Evolutionary conservation across 2,329 filamentous ascomycete species (phyloP).

Genomic region (Apiospora sp.): DNA sequence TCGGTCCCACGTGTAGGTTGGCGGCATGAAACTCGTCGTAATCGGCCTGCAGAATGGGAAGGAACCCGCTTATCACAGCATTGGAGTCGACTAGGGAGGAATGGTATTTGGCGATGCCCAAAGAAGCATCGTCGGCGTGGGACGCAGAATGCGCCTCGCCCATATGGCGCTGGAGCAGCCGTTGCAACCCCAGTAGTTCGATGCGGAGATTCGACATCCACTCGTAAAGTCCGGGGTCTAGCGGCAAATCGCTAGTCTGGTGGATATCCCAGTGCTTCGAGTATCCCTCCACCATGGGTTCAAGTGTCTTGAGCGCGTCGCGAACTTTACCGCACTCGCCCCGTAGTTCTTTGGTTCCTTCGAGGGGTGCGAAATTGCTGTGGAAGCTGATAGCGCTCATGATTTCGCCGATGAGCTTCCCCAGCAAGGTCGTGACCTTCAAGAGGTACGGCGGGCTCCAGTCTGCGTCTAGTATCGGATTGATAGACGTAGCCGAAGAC

Average conservation of each 20-base stretch:
- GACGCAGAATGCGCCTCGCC: not conserved
- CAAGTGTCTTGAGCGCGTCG: slow-evolving; percentile 31
- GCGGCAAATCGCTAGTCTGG: slow-evolving; percentile 28
- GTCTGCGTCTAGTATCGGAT: slow-evolving; percentile 25
- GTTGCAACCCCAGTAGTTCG: slow-evolving; percentile 31
- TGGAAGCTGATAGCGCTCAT: slow-evolving; percentile 13
- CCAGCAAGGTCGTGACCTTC: slow-evolving; percentile 25
- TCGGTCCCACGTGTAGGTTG: slow-evolving; percentile 10
- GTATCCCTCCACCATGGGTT: slow-evolving; percentile 34
- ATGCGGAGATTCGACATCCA: slow-evolving; percentile 34
- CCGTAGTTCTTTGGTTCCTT: slow-evolving; percentile 19
- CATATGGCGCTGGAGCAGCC: slow-evolving; percentile 25
- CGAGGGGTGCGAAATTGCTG: not conserved
- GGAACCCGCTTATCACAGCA: slow-evolving; percentile 33
- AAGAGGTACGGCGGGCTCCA: slow-evolving; percentile 26
- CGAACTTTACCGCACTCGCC: slow-evolving; percentile 28
- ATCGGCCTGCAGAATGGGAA: slow-evolving; percentile 35
- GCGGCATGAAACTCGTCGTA: slow-evolving; percentile 33
- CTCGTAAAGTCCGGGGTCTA: slow-evolving; percentile 34
- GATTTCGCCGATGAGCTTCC: slow-evolving; percentile 29
- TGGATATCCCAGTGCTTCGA: slow-evolving; percentile 30
- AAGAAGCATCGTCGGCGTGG: not conserved
- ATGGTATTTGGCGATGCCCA: slow-evolving; percentile 21
- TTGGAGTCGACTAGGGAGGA: slow-evolving; percentile 27
- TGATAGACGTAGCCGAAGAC: not conserved